Evolutionary conservation across 2,329 filamentous ascomycete genomes (phyloP), one percentile per base, ranked within the genome.

Genomic region (Microcyclosporella mali): DNA sequence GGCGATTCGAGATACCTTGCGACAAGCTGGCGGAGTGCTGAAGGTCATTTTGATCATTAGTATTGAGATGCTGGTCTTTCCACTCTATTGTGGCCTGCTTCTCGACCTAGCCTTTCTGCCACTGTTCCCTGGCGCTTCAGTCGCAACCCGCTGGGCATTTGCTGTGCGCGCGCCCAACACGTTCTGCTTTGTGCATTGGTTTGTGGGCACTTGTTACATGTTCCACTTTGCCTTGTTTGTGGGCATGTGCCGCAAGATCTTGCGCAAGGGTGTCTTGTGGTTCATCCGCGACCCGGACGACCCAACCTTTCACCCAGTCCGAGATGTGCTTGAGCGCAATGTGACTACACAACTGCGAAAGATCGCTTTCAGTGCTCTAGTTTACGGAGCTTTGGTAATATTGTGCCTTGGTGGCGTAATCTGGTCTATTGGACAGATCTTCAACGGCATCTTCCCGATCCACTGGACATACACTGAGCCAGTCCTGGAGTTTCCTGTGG

Each of bases 211-310:
- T 3, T 94, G 89, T 50, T 98, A 98, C 66, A 98, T 98, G 94
- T 98, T 98, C 69, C 92, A 98, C 63, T 98, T 98, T 63, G 92
- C 92, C 4, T 77, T 98, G 2, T 98, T 98, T 62, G 92, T 98
- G 14, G 94, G 89, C 43, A 97, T 98, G 89, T 98, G 92, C 66
- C 83, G 92, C 50, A 95, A 95, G 70, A 95, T 97, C 46, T 86
- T 98, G 83, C 83, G 92, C 50, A 88, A 81, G 54, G 92, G 92
- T 39, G 92, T 98, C 31, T 73, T 98, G 46, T 97, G 95, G 70
- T 98, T 98, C 64, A 98, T 98, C 57, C 81, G 92, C 50, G 94
- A 98, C 64, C 92, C 92, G 6, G 94, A 98, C 64, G 92, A 98
- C 65, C 92, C 94, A 7, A 95, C 92, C 10, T 98, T 98, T 64